Evolutionary conservation across 2,329 filamentous ascomycete species (phyloP).

Genomic region (Xylariaceae sp.): DNA sequence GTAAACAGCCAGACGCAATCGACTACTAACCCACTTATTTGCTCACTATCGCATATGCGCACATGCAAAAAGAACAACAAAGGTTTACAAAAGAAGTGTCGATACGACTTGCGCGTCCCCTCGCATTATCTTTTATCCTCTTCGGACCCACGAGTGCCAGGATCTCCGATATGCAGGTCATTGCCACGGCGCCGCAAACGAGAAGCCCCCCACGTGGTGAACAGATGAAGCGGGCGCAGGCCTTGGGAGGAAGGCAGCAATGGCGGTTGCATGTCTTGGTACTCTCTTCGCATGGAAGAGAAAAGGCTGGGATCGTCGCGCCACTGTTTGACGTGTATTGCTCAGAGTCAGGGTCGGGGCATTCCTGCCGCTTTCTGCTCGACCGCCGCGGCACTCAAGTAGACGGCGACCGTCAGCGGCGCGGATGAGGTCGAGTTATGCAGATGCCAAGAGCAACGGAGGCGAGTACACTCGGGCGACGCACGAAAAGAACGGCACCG

Average conservation of each 20-base stretch:
- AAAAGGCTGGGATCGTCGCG: constrained; percentile 3
- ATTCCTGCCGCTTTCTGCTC: constrained; percentile 1
- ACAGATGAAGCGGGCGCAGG: not conserved
- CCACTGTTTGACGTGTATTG: constrained; percentile 2
- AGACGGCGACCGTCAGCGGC: not conserved
- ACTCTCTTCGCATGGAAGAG: not conserved
- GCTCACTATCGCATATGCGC: not conserved
- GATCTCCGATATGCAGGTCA: constrained; percentile 5
- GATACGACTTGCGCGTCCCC: not conserved
- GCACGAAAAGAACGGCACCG: too few relatives aligned
- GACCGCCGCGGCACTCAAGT: constrained; percentile 5
- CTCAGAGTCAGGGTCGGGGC: not conserved
- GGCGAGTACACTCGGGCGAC: too few relatives aligned
- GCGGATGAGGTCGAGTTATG: not conserved
- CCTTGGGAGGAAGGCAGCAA: constrained; percentile 3
- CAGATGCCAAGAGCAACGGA: not conserved
- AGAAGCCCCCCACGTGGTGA: not conserved
- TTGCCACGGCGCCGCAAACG: not conserved
- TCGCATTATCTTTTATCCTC: constrained; percentile 8
- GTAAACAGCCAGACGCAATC: not conserved
- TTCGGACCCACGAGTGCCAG: constrained; percentile 1
- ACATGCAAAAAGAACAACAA: not conserved
- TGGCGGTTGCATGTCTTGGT: not conserved
- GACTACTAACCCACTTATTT: not conserved
- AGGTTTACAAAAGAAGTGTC: too few relatives aligned